phyloP scores from a whole-genome alignment of 139 green algal species.

The Desmodesmus armatus region DNA sequence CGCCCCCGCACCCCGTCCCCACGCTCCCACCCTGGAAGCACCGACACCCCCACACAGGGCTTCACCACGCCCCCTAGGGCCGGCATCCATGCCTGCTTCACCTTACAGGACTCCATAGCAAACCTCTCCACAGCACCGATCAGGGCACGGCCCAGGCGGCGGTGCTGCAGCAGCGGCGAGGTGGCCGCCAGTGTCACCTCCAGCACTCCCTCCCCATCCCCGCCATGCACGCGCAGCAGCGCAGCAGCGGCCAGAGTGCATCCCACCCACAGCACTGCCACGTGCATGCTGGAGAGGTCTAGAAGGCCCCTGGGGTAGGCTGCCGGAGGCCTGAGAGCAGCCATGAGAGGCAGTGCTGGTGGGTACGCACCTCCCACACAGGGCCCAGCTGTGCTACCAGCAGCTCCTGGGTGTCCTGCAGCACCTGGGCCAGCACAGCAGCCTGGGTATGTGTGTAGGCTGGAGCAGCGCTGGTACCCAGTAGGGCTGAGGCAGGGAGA shows the following conservation, averaged over 20 bases:
- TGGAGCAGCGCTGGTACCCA: slow-evolving; percentile 26
- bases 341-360: slow-evolving; percentile 19
- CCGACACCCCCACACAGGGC: slow-evolving; percentile 20
- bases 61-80: neutral
- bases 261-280: slow-evolving; percentile 38
- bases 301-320: slow-evolving; percentile 6
- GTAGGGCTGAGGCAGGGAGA: neutral
- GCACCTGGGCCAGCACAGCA: slow-evolving; percentile 21
- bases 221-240: slow-evolving; percentile 26
- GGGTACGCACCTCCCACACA: slow-evolving; percentile 21
- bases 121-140: slow-evolving; percentile 16
- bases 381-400: slow-evolving; percentile 21
- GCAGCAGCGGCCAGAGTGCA: slow-evolving; percentile 1
- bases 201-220: neutral
- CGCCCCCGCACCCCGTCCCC: neutral
- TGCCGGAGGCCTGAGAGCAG: slow-evolving; percentile 9
- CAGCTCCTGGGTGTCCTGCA: slow-evolving; percentile 7
- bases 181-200: slow-evolving; percentile 22
- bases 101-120: neutral
- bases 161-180: slow-evolving; percentile 25
- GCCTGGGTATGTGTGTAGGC: slow-evolving; percentile 10
- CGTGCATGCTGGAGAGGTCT: slow-evolving; percentile 25
- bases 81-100: slow-evolving; percentile 15
- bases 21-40: slow-evolving; percentile 8
- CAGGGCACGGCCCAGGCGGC: slow-evolving; percentile 26